Conservation (phyloP, 1,284 basidiomycete genomes). For the Rhodotorula sp. region DNA sequence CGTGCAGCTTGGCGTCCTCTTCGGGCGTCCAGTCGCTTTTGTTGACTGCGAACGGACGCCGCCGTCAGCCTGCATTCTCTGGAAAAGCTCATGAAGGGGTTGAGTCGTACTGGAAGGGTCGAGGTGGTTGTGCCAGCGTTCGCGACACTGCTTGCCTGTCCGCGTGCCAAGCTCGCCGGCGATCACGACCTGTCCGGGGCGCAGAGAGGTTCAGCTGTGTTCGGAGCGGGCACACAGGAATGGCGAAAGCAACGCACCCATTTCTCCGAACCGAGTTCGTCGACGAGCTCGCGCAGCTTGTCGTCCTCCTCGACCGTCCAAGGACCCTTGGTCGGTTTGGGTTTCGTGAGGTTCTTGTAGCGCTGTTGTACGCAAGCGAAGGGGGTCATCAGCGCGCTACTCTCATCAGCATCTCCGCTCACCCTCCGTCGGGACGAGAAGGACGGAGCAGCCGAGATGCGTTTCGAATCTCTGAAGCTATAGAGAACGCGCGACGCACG, state of each 20-base stretch:
- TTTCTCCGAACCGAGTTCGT: slow-evolving; percentile 44
- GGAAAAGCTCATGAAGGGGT: not conserved
- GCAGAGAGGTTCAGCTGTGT: not conserved
- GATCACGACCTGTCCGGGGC: slow-evolving; percentile 31
- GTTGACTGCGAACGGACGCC: slow-evolving; percentile 36
- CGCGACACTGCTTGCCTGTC: slow-evolving; percentile 48
- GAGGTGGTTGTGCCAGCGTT: slow-evolving; percentile 49
- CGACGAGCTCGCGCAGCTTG: slow-evolving; percentile 40
- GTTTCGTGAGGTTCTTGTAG: slow-evolving; percentile 33
- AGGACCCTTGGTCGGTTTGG: slow-evolving; percentile 42
- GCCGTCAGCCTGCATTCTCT: no score
- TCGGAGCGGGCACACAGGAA: not conserved
- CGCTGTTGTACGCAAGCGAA: slow-evolving; percentile 15
- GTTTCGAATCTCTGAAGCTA: no score
- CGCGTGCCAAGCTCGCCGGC: slow-evolving; percentile 42
- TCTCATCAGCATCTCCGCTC: not conserved
- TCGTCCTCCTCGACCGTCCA: slow-evolving; percentile 45
- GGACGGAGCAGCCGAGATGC: no score
- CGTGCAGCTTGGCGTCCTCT: slow-evolving; percentile 45
- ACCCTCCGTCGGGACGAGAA: not conserved
- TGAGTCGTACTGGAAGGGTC: slow-evolving; percentile 43
- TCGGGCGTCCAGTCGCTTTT: slow-evolving; percentile 45
- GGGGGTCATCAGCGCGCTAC: no score
- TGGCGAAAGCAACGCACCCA: slow-evolving; percentile 38
- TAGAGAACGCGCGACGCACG: slow-evolving; percentile 1